Base-by-base conservation (phyloP, 495 filamentous ascomycete species). In the Penicillium desertorum region DNA sequence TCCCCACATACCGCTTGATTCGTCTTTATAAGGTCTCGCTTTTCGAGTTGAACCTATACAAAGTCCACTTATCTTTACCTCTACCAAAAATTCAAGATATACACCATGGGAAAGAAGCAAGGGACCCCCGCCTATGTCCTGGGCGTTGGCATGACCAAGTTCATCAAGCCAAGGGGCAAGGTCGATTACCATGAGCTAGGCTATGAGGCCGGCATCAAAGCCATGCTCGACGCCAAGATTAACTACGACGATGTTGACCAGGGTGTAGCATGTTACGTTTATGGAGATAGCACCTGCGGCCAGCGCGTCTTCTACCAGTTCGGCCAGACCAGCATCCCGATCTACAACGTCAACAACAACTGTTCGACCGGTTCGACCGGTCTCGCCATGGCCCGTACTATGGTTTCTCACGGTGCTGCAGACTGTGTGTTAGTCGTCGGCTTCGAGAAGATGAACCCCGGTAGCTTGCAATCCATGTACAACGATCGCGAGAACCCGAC, bases 251-350 rank as follows among this genome's bases (percentile, higher is more conserved):
- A 97, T 50, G 91, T 98, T 48, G 91, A 96, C 59, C 90, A 92
- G 61, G 94, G 91, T 19, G 83, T 98, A n/a, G 94, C 93, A 2
- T 98, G 94, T 79, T 97, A 96, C 72, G 93, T 91, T 77, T 98
- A 96, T 68, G 94, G 91, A 63, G 94, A 98, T 76, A 90, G 85
- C 51, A 96, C 94, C 45, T 93, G 89, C 65, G 94, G 94, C 25
- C 94, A 98, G 80, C 86, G 94, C 46, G 92, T 97, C 60, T 97
- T 98, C 78, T 98, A 98, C 73, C 94, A 98, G 76, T 96, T 98
- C 71, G 94, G 94, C 72, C 91, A 98, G 84, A 97, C 91, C 32
- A 79, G 87, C 64, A 97, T 96, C 62, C 94, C 94, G 59, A 91
- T 97, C 69, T 89, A 93, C 80, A 97, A 97, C 68, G 90, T 96